Conservation (phyloP, 495 filamentous ascomycete species). For the Lophiotrema nucula region DNA sequence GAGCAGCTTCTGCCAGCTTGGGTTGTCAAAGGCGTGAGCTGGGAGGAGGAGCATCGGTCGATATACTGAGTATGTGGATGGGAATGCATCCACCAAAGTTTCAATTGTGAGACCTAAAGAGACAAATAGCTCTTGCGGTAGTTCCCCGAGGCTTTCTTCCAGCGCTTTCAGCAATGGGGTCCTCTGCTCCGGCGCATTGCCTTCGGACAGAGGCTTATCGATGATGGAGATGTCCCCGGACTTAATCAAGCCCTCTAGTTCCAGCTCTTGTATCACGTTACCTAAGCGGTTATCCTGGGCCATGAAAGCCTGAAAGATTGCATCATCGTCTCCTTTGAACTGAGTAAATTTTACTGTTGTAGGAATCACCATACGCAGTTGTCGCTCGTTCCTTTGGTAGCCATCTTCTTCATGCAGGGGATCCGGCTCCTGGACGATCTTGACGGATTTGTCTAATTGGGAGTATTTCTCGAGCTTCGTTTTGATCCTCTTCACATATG, state of each 20-base stretch:
- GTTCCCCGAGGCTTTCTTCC: background rate
- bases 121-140: constrained; percentile 10
- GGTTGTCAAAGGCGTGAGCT: constrained; percentile 53
- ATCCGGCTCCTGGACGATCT: constrained; percentile 3
- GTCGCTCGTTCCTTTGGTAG: background rate
- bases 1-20: constrained; percentile 51
- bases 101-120: constrained; percentile 5
- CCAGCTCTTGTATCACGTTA: no score
- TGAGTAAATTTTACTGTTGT: no score
- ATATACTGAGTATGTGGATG: constrained; percentile 68
- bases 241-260: no score
- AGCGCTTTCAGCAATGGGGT: constrained; percentile 19
- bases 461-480: constrained; percentile 10
- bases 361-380: background rate
- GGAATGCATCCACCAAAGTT: constrained; percentile 43
- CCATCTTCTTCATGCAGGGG: background rate
- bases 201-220: background rate
- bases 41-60: constrained; percentile 68
- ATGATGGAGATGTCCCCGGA: background rate
- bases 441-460: constrained; percentile 10
- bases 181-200: background rate
- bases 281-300: no score
- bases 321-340: no score
- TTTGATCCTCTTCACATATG: constrained; percentile 25
- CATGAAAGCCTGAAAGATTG: no score